Conservation (phyloP, 176 grass and related monocot genomes). For the Aechmea fasciata region DNA sequence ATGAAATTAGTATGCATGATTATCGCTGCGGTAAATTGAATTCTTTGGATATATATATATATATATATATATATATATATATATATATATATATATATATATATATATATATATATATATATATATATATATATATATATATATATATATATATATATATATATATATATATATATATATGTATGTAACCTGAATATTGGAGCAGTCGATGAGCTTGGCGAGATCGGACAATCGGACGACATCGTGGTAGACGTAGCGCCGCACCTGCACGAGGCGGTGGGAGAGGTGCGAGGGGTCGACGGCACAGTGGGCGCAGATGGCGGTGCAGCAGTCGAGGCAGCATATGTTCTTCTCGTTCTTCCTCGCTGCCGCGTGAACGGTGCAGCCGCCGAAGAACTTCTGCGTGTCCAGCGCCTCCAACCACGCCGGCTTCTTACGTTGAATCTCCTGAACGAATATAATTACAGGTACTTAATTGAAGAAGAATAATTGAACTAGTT, state of each 20-base stretch:
- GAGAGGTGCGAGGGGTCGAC: neutral
- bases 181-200: constrained; percentile 4
- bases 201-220: constrained; percentile 23
- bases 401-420: constrained; percentile 22
- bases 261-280: constrained; percentile 16
- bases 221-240: constrained; percentile 16
- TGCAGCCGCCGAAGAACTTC: constrained; percentile 9
- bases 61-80: no score
- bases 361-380: constrained; percentile 12
- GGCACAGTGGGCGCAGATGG: constrained; percentile 21
- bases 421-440: constrained; percentile 17
- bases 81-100: no score
- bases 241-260: constrained; percentile 22
- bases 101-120: no score
- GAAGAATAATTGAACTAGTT: neutral
- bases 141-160: no score
- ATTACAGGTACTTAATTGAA: neutral
- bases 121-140: no score
- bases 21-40: neutral
- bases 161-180: no score
- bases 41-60: no score
- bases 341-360: constrained; percentile 28
- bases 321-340: constrained; percentile 20
- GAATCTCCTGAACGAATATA: neutral
- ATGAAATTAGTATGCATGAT: no score